Conservation (phyloP, 2,329 filamentous ascomycete species). For the Epichloe brachyelytri region DNA sequence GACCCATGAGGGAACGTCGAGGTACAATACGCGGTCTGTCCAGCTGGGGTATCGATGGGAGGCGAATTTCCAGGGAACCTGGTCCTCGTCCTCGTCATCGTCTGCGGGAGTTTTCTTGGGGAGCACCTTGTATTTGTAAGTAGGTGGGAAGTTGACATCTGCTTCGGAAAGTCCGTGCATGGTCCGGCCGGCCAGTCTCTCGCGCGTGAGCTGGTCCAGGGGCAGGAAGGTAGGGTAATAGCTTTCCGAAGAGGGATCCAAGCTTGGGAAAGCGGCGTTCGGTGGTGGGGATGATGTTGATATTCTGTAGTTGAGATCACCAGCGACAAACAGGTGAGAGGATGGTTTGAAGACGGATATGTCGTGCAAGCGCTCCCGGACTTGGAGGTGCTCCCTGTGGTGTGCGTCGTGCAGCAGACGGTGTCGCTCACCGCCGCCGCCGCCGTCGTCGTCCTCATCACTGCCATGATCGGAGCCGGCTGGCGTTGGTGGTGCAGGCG, state of each 20-base stretch:
- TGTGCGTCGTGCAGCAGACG: slow-evolving; percentile 23
- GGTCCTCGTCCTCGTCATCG: slow-evolving; percentile 16
- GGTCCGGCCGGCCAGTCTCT: slow-evolving; percentile 55
- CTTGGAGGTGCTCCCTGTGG: slow-evolving; percentile 19
- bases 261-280: slow-evolving; percentile 50
- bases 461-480: slow-evolving; percentile 5
- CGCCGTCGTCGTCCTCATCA: slow-evolving; percentile 14
- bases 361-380: slow-evolving; percentile 37
- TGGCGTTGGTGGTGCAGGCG: slow-evolving; percentile 3
- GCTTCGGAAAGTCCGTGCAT: slow-evolving; percentile 70
- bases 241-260: slow-evolving; percentile 37
- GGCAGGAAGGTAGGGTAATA: slow-evolving; percentile 57
- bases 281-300: slow-evolving; percentile 49
- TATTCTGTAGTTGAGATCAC: slow-evolving; percentile 93
- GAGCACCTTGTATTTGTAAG: slow-evolving; percentile 69
- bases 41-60: slow-evolving; percentile 78
- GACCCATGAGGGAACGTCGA: slow-evolving; percentile 46
- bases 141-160: slow-evolving; percentile 68
- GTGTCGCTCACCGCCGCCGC: slow-evolving; percentile 14
- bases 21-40: slow-evolving; percentile 82
- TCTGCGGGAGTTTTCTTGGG: slow-evolving; percentile 10
- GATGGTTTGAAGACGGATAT: slow-evolving; percentile 61
- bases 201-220: slow-evolving; percentile 66
- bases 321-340: slow-evolving; percentile 72
- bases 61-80: slow-evolving; percentile 58